Evolutionary conservation across 176 grass and related monocot species (phyloP).

Genomic region (Raddia guianensis): DNA sequence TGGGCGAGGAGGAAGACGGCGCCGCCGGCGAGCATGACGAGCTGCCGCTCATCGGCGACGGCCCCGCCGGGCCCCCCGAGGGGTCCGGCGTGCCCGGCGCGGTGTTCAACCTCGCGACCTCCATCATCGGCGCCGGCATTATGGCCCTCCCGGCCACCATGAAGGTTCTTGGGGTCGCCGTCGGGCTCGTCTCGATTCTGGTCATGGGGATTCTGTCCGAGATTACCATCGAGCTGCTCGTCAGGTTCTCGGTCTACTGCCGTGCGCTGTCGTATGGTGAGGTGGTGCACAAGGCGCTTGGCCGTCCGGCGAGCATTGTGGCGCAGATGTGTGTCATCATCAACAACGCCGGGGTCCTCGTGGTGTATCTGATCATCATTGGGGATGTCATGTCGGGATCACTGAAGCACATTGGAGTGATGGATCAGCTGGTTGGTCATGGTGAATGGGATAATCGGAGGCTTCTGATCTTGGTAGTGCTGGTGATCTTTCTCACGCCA

Average conservation of each 20-base stretch:
- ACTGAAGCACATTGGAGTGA: constrained; percentile 72
- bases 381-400: constrained; percentile 98
- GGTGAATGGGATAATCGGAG: constrained; percentile 89
- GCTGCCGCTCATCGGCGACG: constrained; percentile 73
- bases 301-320: constrained; percentile 62
- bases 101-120: constrained; percentile 95
- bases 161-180: constrained; percentile 91
- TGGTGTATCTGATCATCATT: constrained; percentile 95
- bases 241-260: constrained; percentile 74
- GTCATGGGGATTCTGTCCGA: constrained; percentile 87
- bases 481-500: constrained; percentile 75
- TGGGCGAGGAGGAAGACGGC: constrained; percentile 44
- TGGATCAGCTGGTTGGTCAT: constrained; percentile 83
- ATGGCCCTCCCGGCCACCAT: constrained; percentile 98
- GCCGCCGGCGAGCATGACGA: constrained; percentile 53
- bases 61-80: constrained; percentile 27
- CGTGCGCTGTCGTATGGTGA: constrained; percentile 83
- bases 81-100: constrained; percentile 66
- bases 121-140: constrained; percentile 96
- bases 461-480: constrained; percentile 76
- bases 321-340: constrained; percentile 86
- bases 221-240: constrained; percentile 89
- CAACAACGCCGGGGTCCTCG: constrained; percentile 85
- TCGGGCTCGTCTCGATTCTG: constrained; percentile 72
- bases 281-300: constrained; percentile 74